Conservation (phyloP, 306 rosid species). For the Gillenia trifoliata region DNA sequence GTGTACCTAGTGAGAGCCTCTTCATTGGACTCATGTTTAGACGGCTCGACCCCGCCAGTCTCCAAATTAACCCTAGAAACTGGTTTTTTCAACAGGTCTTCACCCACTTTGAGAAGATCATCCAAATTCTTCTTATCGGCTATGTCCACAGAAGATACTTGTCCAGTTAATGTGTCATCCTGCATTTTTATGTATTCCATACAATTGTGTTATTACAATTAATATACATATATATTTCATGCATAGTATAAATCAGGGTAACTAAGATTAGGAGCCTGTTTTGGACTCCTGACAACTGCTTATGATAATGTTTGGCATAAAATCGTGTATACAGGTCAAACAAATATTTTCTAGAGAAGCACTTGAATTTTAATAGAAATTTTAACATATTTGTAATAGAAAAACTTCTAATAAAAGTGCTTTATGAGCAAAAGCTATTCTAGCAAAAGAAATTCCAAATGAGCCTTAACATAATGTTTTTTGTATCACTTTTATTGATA, state of each 20-base stretch:
- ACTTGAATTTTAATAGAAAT: no score
- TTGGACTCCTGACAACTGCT: no score
- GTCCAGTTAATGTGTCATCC: conserved; percentile 47
- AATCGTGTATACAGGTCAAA: no score
- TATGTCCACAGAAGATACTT: conserved; percentile 24
- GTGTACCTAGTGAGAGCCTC: conserved; percentile 46
- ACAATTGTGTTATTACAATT: not conserved
- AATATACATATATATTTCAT: no score
- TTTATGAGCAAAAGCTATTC: no score
- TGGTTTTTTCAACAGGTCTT: conserved; percentile 25
- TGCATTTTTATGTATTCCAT: conserved; percentile 1
- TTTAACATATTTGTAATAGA: no score
- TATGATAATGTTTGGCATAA: no score
- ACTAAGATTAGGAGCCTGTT: no score
- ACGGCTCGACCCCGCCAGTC: conserved; percentile 29
- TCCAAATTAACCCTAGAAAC: conserved; percentile 33
- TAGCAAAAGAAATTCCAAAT: no score
- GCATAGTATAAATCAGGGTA: no score
- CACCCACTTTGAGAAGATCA: conserved; percentile 42
- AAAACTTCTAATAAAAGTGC: no score
- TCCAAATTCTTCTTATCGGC: conserved; percentile 34
- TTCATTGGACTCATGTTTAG: conserved; percentile 32
- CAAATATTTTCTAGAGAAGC: no score
- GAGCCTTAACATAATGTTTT: not conserved
- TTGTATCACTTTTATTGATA: not conserved